Evolutionary conservation across 2,329 filamentous ascomycete species (phyloP).

Genomic region (Hymenoscyphus fraxineus): DNA sequence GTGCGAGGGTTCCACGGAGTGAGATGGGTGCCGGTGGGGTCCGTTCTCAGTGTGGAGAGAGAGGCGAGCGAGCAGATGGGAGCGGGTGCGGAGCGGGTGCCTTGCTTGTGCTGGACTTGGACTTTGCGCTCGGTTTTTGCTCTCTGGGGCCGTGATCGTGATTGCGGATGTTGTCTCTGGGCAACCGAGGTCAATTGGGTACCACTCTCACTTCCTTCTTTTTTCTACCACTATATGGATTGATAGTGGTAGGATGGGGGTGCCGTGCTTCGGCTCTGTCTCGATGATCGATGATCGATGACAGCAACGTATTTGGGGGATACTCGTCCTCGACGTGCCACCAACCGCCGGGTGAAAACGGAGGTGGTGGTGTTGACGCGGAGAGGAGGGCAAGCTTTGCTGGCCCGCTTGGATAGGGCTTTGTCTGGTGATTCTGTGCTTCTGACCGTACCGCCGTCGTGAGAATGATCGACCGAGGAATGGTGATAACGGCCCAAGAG

Average conservation of each 20-base stretch:
- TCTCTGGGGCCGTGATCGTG: neutral
- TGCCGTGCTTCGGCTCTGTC: conserved; percentile 11
- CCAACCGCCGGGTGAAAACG: neutral
- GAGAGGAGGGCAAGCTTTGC: neutral
- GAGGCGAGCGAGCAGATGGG: neutral
- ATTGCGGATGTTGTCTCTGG: neutral
- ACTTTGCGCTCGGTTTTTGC: neutral
- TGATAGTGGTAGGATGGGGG: neutral
- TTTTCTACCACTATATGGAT: neutral
- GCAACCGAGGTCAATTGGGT: neutral
- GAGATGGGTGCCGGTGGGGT: neutral
- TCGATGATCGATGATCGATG: conserved; percentile 11
- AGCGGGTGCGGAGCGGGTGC: neutral
- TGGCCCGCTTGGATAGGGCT: neutral
- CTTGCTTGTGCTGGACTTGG: neutral
- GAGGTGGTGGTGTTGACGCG: neutral
- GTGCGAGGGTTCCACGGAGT: too few relatives aligned
- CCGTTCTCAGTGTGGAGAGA: conserved; percentile 1
- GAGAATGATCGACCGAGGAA: neutral
- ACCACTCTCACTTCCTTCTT: neutral
- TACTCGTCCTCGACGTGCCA: neutral
- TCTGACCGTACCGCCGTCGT: neutral
- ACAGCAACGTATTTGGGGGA: conserved; percentile 13
- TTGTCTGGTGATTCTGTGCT: neutral
- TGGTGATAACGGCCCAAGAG: neutral